Evolutionary conservation across 176 grass and related monocot genomes (phyloP), one percentile per base, ranked within the genome.

Genomic region (sorghum (Sorghum bicolor)): DNA sequence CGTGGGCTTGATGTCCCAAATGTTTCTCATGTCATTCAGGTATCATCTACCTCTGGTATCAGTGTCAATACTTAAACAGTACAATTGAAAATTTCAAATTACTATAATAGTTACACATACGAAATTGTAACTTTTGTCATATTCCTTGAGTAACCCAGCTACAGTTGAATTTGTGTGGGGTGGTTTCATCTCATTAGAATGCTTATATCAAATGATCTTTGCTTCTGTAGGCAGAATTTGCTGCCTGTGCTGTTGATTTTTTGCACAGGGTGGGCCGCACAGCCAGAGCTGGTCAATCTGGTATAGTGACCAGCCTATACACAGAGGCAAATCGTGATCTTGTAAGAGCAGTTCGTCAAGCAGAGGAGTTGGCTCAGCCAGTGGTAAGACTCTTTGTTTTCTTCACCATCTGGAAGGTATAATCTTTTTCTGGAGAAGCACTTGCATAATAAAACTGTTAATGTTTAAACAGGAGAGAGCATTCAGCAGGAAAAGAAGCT

Each of bases 401-500:
- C 19, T 43, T 57, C 33, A 72, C 13, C 34, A 20, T 77, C 52
- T 22, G 2, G 11, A 63, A 0, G 10, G 34, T 39, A 32, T 66
- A 1, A 48, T 64, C 6, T 20, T 22, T 22, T 43, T 64, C 31
- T 14, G 15, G 16, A 53, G 50, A 77, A 24, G 25, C 24, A 63
- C 37, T 65, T 74, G 83, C n/a, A 14, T 26, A 74, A 30, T 79
- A 24, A 72, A 65, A 8, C 30, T 52, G 16, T 36, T 44, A 16
- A 81, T 58, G 10, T 73, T 74, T 61, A 13, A 76, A 52, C 87
- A 92, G 96, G 96, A 98, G 83, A 85, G 89, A 50, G 89, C 93
- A 14, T 98, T 98, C 81, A 98, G 96, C 67, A 87, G 96, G 72
- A 98, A 98, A 93, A 98, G 96, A 70, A 98, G 96, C 85, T 98